These are phyloP conservation scores for Fusarium dimerum DNA, from an alignment of 2,329 filamentous ascomycete species.

Conservation along the genomic window DNA sequence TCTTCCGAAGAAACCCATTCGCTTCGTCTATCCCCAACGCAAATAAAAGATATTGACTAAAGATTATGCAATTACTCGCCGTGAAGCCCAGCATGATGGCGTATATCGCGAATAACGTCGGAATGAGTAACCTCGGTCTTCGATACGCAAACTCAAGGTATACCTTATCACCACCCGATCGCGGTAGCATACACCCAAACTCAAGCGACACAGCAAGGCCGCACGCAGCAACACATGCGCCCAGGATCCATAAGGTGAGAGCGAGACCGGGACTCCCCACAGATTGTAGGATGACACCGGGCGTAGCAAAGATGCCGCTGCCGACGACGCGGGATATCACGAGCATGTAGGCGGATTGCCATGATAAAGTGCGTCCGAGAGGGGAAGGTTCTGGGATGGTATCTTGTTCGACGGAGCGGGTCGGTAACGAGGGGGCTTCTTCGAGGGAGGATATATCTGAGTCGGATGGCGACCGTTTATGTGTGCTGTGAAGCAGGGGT, in stretches of 20 bases:
- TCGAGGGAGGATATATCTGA: no score
- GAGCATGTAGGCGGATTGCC: constrained; percentile 65
- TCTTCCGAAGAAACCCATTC: constrained; percentile 53
- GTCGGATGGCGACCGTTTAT: no score
- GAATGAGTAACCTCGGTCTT: constrained; percentile 62
- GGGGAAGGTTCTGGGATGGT: constrained; percentile 60
- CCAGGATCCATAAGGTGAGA: constrained; percentile 63
- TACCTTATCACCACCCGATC: constrained; percentile 68
- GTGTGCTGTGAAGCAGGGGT: no score
- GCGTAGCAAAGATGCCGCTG: constrained; percentile 72
- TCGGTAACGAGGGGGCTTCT: no score
- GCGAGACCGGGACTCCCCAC: constrained; percentile 68
- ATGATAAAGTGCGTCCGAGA: constrained; percentile 59
- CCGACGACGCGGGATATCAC: constrained; percentile 70
- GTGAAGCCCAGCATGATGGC: constrained; percentile 67
- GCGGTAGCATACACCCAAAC: constrained; percentile 70
- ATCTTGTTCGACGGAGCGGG: constrained; percentile 51
- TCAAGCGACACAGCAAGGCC: constrained; percentile 65
- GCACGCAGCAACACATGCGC: constrained; percentile 61
- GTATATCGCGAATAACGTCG: constrained; percentile 63
- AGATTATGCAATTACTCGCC: constrained; percentile 69
- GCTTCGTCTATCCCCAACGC: constrained; percentile 54
- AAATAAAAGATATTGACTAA: constrained; percentile 65
- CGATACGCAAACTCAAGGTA: constrained; percentile 71
- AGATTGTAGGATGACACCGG: constrained; percentile 64